Base-by-base conservation (phyloP, 2,329 filamentous ascomycete species). In the Plectosphaerella sp. region DNA sequence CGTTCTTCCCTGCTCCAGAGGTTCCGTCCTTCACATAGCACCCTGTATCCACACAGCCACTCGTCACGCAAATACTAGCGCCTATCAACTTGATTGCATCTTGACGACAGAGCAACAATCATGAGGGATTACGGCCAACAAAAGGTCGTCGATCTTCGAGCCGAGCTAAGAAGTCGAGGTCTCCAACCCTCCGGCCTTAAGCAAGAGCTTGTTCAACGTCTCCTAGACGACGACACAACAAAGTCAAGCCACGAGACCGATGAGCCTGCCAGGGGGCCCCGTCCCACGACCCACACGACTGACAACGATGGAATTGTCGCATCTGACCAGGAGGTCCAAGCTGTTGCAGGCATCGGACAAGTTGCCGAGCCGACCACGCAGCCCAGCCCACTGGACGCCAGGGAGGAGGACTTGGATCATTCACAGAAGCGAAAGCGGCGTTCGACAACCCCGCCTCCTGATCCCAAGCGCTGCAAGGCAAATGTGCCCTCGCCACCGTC, bases 71-170 rank as follows among this genome's bases (percentile, higher is more conserved):
- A 22, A 22, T 22, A 5, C 22, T 22, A 22, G 22, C 22, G 22
- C 22, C 22, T 5, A 22, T 22, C 22, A 5, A 22, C 22, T 22
- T 8, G 8, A 11, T 41, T 5, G 15, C 18, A 41, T 41, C 15
- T n/a, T 41, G 8, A 16, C 15, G 15, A 3, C 16, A 6, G 14
- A 6, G 18, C 15, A 8, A 16, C 37, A 8, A 16, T 14, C 18
- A 80, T 78, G 75, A 69, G 71, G 49, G 78, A 81, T 59, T 83
- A 77, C 73, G 70, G 67, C 55, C 78, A 73, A 68, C 78, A 86
- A 62, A 92, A 89, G 71, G 89, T 93, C 57, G 76, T 84, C 35
- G 87, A 91, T 62, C 78, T 93, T 53, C 88, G 86, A 68, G 82
- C 82, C 20, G 87, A 91, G 73, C 77, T 92, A 42, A 91, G 89